Evolutionary conservation across 106 monocot genomes (phyloP).

Genomic region (Dendrobium catenatum): DNA sequence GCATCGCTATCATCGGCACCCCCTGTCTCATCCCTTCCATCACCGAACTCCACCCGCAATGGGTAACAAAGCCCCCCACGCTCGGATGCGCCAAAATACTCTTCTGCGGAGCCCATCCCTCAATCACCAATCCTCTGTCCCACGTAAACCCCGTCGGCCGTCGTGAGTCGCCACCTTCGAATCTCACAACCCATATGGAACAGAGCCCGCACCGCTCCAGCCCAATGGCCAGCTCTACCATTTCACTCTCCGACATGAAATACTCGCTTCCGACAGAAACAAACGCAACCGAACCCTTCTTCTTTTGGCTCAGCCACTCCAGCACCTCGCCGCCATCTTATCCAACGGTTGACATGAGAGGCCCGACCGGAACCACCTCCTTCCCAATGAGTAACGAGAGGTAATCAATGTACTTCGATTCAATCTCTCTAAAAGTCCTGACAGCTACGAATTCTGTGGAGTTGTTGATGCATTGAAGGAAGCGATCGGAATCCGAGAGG

Average conservation of each 20-base stretch:
- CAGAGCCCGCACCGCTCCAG: conserved; percentile 33
- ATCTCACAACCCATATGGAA: conserved; percentile 63
- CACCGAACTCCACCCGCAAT: conserved; percentile 64
- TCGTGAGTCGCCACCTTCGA: background rate
- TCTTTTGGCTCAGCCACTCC: background rate
- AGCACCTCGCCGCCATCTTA: background rate
- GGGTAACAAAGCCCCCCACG: conserved; percentile 44
- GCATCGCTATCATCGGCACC: conserved; percentile 41
- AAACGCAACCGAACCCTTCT: conserved; percentile 37
- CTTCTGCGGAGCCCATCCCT: conserved; percentile 66
- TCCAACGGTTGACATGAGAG: conserved; percentile 18
- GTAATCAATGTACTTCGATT: conserved; percentile 42
- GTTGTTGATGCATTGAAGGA: conserved; percentile 21
- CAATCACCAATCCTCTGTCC: conserved; percentile 30
- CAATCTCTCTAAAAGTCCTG: conserved; percentile 46
- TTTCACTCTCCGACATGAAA: conserved; percentile 58
- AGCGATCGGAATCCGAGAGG: conserved; percentile 27
- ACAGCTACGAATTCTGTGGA: conserved; percentile 40
- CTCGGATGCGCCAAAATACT: conserved; percentile 38
- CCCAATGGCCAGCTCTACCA: conserved; percentile 38
- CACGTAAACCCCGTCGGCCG: conserved; percentile 16
- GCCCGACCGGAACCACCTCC: conserved; percentile 42
- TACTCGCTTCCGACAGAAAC: conserved; percentile 73
- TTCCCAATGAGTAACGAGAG: conserved; percentile 30
- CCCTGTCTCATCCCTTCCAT: conserved; percentile 43